phyloP scores from a whole-genome alignment of 2,329 filamentous ascomycete species.

The Diaporthe australafricana region DNA sequence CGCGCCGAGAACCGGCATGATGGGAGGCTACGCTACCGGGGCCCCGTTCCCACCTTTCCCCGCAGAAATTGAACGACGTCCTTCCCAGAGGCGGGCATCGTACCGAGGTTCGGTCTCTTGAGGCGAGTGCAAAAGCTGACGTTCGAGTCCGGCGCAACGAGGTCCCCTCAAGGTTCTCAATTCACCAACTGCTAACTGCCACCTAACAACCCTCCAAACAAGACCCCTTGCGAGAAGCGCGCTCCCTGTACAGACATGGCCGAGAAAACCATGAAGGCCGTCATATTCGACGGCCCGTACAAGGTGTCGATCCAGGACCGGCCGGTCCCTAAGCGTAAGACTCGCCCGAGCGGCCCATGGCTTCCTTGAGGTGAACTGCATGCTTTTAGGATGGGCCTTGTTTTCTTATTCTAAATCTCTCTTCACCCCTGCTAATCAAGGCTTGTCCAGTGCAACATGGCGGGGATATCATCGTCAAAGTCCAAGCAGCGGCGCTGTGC shows the following conservation, averaged over 20 bases:
- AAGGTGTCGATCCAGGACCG: constrained; percentile 83
- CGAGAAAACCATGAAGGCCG: constrained; percentile 80
- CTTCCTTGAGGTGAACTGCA: neutral
- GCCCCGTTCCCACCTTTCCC: constrained; percentile 2
- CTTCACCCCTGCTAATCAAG: constrained; percentile 41
- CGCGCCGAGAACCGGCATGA: constrained; percentile 14
- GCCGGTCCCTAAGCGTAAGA: constrained; percentile 75
- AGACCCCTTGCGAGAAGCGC: neutral
- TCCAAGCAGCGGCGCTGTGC: constrained; percentile 85
- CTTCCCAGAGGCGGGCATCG: neutral
- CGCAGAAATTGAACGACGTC: constrained; percentile 5
- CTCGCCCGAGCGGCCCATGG: neutral
- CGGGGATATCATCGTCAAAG: constrained; percentile 84
- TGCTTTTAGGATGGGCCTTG: neutral
- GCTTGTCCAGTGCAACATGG: constrained; percentile 68
- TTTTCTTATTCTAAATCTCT: no score
- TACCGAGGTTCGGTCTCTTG: neutral
- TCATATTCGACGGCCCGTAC: constrained; percentile 84
- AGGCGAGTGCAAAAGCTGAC: neutral
- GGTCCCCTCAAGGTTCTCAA: constrained; percentile 3
- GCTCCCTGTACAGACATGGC: constrained; percentile 43
- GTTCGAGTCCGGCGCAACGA: neutral
- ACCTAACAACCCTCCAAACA: neutral
- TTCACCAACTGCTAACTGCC: neutral
- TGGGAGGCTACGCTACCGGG: constrained; percentile 7